Percentiles rank a stretch among this genome's conserved stretches.
These are phyloP conservation scores for Gossypium gossypioides DNA, from an alignment of 441 rosid genomes.

Conservation along the genomic window DNA sequence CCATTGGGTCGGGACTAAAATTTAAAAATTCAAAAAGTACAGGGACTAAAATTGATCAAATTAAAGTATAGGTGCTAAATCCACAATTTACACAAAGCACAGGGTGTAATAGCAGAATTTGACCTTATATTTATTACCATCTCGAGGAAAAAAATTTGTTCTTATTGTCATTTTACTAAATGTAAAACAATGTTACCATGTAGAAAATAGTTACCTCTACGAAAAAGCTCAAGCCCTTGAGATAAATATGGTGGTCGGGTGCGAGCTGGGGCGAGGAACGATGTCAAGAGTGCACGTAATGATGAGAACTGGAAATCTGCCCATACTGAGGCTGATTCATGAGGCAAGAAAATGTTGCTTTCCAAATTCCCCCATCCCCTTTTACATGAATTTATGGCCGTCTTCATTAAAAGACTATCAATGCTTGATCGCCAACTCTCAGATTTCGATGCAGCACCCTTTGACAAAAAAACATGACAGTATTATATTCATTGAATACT, in stretches of 20 bases:
- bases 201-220: constrained; percentile 39
- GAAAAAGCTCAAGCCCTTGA: constrained; percentile 61
- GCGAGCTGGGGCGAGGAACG: constrained; percentile 62
- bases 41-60: too few species aligned
- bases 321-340: constrained; percentile 21
- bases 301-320: constrained; percentile 68
- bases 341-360: constrained; percentile 25
- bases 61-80: too few species aligned
- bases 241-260: constrained; percentile 51
- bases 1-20: too few species aligned
- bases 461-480: constrained; percentile 4
- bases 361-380: constrained; percentile 42
- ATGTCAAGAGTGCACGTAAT: constrained; percentile 58
- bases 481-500: not conserved
- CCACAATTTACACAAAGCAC: too few species aligned
- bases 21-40: too few species aligned
- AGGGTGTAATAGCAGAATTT: too few species aligned
- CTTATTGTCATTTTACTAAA: not conserved
- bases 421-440: constrained; percentile 57
- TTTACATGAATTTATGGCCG: constrained; percentile 29
- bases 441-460: constrained; percentile 65
- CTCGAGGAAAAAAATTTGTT: not conserved
- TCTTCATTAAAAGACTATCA: constrained; percentile 42
- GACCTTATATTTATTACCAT: not conserved
- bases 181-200: not conserved